Percentiles rank a stretch among this genome's conserved stretches.
Conservation (phyloP, 441 rosid species). For the Lepidium campestre region DNA sequence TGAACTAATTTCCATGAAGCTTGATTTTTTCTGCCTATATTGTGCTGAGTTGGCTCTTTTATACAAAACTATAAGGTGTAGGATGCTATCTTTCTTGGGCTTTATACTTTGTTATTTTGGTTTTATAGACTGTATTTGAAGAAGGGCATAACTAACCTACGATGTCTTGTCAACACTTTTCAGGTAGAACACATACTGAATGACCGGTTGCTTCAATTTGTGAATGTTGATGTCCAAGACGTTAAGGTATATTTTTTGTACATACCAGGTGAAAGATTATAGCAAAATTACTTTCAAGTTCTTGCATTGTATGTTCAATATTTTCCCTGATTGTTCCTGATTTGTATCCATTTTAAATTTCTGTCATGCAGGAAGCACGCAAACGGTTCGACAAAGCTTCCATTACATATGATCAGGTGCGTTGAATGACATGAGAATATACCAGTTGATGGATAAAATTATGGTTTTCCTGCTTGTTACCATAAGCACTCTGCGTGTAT, state of each 20-base stretch:
- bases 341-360: background rate
- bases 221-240: conserved; percentile 51
- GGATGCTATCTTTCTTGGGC: background rate
- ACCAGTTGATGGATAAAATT: background rate
- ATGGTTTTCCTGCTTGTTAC: background rate
- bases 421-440: conserved; percentile 4
- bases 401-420: conserved; percentile 66
- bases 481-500: background rate
- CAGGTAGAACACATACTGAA: conserved; percentile 57
- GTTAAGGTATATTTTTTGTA: conserved; percentile 39
- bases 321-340: background rate
- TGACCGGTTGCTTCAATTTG: conserved; percentile 49
- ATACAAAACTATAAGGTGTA: background rate
- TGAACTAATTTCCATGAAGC: background rate
- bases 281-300: background rate
- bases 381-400: conserved; percentile 85
- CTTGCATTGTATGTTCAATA: background rate
- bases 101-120: background rate
- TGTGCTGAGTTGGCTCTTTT: background rate
- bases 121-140: background rate
- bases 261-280: background rate
- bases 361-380: conserved; percentile 57
- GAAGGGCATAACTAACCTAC: background rate
- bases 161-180: conserved; percentile 16
- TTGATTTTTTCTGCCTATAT: background rate